phyloP scores from a whole-genome alignment of 495 filamentous ascomycete genomes.

The Aspergillus taichungensis region DNA sequence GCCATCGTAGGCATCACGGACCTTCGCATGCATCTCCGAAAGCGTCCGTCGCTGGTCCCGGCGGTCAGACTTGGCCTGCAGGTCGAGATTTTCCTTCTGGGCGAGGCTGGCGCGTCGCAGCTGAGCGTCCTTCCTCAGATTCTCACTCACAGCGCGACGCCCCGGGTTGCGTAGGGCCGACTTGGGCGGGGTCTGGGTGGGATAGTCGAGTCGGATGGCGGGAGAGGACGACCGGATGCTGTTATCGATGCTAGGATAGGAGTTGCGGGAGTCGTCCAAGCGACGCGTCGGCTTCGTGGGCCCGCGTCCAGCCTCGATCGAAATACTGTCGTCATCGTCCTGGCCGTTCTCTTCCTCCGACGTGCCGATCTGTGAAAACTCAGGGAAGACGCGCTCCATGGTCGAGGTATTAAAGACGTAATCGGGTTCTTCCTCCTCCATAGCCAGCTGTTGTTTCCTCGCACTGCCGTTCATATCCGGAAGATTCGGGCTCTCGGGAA shows the following conservation, averaged over 20 bases:
- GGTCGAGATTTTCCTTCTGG: conserved; percentile 39
- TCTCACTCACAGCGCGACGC: conserved; percentile 29
- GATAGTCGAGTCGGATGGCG: conserved; percentile 37
- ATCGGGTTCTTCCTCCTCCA: conserved; percentile 32
- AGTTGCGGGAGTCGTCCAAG: conserved; percentile 35
- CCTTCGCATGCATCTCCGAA: conserved; percentile 47
- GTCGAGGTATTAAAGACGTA: conserved; percentile 54
- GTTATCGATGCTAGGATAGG: conserved; percentile 39
- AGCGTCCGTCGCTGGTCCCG: conserved; percentile 35
- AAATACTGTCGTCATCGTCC: conserved; percentile 28
- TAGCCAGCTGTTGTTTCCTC: conserved; percentile 13
- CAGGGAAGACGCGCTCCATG: conserved; percentile 53
- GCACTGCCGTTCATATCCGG: conserved; percentile 28
- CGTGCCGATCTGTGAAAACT: conserved; percentile 42
- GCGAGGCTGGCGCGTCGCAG: conserved; percentile 34
- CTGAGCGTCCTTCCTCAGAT: conserved; percentile 37
- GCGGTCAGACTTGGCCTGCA: conserved; percentile 26
- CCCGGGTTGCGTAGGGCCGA: conserved; percentile 16
- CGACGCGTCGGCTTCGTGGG: conserved; percentile 24
- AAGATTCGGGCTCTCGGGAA: conserved; percentile 32
- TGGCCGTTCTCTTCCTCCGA: conserved; percentile 32
- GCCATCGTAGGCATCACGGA: conserved; percentile 46
- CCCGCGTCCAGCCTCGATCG: conserved; percentile 39
- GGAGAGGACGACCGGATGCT: conserved; percentile 41
- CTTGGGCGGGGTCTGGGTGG: conserved; percentile 35